These are phyloP conservation scores for Termitomyces sp. DNA, from an alignment of 768 basidiomycete genomes.

Conservation along the genomic window DNA sequence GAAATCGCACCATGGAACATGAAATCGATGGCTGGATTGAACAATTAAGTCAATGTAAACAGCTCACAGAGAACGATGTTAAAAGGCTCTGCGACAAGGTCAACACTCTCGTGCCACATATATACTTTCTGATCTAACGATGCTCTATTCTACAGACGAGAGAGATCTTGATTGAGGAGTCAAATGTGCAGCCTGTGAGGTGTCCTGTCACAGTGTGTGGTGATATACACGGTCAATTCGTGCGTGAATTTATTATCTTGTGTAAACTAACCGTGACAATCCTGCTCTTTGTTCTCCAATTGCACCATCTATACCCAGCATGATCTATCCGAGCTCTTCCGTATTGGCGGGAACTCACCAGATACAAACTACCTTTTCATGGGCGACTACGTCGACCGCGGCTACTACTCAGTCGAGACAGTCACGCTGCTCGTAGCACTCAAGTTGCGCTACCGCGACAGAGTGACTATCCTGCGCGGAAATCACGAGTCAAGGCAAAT, in stretches of 20 bases:
- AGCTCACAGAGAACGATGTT: conserved; percentile 90
- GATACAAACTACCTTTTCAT: conserved; percentile 99
- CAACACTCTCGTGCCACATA: conserved; percentile 11
- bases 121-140: conserved; percentile 18
- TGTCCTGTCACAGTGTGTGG: conserved; percentile 99
- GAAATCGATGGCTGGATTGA: conserved; percentile 98
- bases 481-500: conserved; percentile 99
- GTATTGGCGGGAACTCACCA: conserved; percentile 97
- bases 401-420: conserved; percentile 99
- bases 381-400: conserved; percentile 99
- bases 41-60: conserved; percentile 96
- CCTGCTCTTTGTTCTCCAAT: conserved; percentile 4
- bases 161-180: conserved; percentile 98
- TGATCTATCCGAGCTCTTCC: conserved; percentile 97
- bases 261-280: conserved; percentile 9
- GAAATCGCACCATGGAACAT: conserved; percentile 43
- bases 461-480: conserved; percentile 95
- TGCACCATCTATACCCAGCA: conserved; percentile 52
- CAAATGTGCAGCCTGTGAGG: conserved; percentile 96
- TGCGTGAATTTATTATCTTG: conserved; percentile 44
- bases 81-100: conserved; percentile 99
- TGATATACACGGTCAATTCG: conserved; percentile 99
- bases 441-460: conserved; percentile 96
- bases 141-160: conserved; percentile 58
- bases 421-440: conserved; percentile 95